Conservation (phyloP, 2,329 filamentous ascomycete species). For the Gaeumannomyces tritici region DNA sequence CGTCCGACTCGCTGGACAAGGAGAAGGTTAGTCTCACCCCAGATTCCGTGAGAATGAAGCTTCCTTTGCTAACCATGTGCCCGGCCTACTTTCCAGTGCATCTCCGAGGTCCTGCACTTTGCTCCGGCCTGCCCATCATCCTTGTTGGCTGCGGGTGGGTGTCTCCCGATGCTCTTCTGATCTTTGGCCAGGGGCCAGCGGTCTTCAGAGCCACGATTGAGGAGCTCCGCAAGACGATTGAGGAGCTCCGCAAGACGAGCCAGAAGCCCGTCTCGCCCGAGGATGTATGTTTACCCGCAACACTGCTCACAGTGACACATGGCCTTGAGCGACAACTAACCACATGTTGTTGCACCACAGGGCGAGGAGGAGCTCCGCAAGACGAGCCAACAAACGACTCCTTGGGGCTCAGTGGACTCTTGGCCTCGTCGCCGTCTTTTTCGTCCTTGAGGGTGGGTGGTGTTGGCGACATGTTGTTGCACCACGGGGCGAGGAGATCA, state of each 20-base stretch:
- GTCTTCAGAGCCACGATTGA: no score
- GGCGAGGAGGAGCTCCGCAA: no score
- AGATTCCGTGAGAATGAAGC: neutral
- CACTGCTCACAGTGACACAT: no score
- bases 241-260: constrained; percentile 97
- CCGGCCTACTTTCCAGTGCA: constrained; percentile 68
- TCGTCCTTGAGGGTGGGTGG: no score
- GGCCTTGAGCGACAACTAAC: no score
- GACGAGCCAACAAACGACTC: constrained; percentile 11
- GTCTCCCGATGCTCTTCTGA: no score
- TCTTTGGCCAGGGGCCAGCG: no score
- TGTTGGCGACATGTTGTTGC: no score
- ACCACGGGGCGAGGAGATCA: constrained; percentile 79
- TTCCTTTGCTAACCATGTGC: constrained; percentile 28
- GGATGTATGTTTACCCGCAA: constrained; percentile 67
- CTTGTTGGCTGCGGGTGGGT: constrained; percentile 98
- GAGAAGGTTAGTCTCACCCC: constrained; percentile 75
- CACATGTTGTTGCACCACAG: no score
- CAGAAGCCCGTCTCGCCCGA: constrained; percentile 96
- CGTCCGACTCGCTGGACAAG: constrained; percentile 97
- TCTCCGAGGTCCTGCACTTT: constrained; percentile 99
- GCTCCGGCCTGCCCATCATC: constrained; percentile 96
- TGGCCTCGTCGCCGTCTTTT: no score
- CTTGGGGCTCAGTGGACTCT: no score
- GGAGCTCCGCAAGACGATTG: constrained; percentile 98